These are phyloP conservation scores for Chaetothyriales sp. DNA, from an alignment of 2,329 filamentous ascomycete species.

Conservation along the genomic window DNA sequence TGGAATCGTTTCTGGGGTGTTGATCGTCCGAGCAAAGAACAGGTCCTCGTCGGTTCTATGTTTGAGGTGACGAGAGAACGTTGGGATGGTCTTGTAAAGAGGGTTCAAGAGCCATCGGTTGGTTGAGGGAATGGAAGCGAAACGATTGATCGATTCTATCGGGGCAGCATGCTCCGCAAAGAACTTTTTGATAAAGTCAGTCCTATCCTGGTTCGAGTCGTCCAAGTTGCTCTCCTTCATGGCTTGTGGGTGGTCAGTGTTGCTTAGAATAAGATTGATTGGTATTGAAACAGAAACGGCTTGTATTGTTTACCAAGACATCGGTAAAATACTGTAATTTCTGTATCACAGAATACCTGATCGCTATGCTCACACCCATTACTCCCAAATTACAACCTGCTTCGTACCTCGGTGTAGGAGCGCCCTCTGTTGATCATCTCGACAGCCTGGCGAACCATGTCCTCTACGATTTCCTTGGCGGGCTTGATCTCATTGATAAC, in stretches of 20 bases:
- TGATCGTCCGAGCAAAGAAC: slow-evolving; percentile 26
- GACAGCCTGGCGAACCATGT: slow-evolving; percentile 71
- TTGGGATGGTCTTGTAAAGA: slow-evolving; percentile 21
- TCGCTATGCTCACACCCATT: no score
- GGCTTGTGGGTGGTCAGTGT: no score
- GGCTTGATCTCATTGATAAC: slow-evolving; percentile 64
- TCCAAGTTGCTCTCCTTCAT: no score
- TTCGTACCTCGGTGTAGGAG: background rate
- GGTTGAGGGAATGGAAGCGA: no score
- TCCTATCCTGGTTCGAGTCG: no score
- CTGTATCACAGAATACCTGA: background rate
- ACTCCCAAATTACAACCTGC: background rate
- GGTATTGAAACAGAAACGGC: slow-evolving; percentile 16
- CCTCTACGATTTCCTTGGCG: slow-evolving; percentile 67
- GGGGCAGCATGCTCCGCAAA: no score
- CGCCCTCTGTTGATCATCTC: slow-evolving; percentile 11
- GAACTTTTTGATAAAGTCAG: no score
- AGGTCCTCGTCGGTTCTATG: slow-evolving; percentile 26
- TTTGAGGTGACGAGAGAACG: slow-evolving; percentile 25
- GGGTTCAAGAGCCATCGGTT: no score
- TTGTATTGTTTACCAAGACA: no score
- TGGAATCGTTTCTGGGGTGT: slow-evolving; percentile 25
- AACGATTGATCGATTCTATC: no score
- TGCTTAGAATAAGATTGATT: no score
- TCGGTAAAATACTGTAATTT: slow-evolving; percentile 2